Base-by-base conservation (phyloP, 139 green algal species). In the Diplosphaera chodatii region DNA sequence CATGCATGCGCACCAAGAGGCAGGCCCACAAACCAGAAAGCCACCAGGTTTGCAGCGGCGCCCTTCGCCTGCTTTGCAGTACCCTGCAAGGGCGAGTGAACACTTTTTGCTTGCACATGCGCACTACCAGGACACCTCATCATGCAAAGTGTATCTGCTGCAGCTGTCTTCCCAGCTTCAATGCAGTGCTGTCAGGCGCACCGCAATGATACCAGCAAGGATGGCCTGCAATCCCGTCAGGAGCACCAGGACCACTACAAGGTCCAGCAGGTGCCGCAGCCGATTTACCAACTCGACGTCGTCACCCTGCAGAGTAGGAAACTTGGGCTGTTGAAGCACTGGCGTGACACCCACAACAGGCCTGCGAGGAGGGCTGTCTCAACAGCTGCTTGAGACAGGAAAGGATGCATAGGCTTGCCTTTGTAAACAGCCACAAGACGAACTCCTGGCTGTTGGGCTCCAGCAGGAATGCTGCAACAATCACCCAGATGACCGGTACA, bases 171-270 rank as follows among this genome's bases (percentile, higher is more conserved):
- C n/a, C n/a, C n/a, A n/a, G n/a, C n/a, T n/a, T n/a, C n/a, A n/a
- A n/a, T n/a, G n/a, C n/a, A n/a, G n/a, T n/a, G n/a, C n/a, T n/a
- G n/a, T n/a, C n/a, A 59, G 0, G 4, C 69, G 22, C 55, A 79
- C 71, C 66, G 72, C 34, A 1, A 82, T 75, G n/a, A 85, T 73
- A n/a, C 83, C 83, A 0, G 68, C 67, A 27, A 88, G 74, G 55
- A 88, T 74, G 25, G 80, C 82, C 74, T 84, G 82, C 22, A 68
- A 4, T 0, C 77, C 83, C 30, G 86, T 80, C 27, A 86, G 75
- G 20, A 86, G 68, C 59, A 75, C 73, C 25, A 88, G 66, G 34
- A 77, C 62, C 2, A 77, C 80, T 20, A 86, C 80, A 40, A 86
- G 67, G 34, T 66, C 40, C 66, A 88, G 77, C 66, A 88, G 83